Conservation (phyloP, 2,329 filamentous ascomycete species). For the Colletotrichum sansevieriae region DNA sequence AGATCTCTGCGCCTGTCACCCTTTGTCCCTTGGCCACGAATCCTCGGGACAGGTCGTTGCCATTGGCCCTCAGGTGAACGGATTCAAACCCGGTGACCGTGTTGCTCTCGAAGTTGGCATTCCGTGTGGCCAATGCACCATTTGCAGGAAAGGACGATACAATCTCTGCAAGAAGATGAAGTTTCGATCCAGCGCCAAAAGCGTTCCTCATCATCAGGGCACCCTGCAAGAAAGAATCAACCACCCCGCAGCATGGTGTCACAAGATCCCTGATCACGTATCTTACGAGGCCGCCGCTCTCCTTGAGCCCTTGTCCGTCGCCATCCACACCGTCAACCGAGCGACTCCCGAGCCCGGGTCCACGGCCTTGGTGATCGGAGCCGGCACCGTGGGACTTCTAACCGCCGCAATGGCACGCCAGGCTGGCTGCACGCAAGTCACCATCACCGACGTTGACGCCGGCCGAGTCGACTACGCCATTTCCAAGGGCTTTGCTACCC, state of each 20-base stretch:
- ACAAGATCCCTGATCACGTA: conserved; percentile 72
- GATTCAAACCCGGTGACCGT: conserved; percentile 67
- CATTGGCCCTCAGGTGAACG: conserved; percentile 65
- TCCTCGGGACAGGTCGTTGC: conserved; percentile 70
- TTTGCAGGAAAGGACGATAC: conserved; percentile 68
- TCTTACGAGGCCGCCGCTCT: conserved; percentile 72
- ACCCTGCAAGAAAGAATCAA: conserved; percentile 74
- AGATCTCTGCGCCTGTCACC: conserved; percentile 74
- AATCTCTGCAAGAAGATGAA: conserved; percentile 73
- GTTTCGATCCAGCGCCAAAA: conserved; percentile 73
- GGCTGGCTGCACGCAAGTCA: conserved; percentile 70
- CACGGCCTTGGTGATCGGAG: conserved; percentile 73
- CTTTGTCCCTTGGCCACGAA: conserved; percentile 75
- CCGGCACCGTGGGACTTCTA: conserved; percentile 73
- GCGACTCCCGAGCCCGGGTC: conserved; percentile 65
- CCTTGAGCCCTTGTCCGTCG: conserved; percentile 72
- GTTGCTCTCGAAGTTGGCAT: conserved; percentile 71
- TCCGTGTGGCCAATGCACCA: conserved; percentile 64
- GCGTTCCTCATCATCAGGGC: conserved; percentile 73
- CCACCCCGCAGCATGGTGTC: conserved; percentile 72
- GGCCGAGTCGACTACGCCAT: conserved; percentile 72
- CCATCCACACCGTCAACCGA: conserved; percentile 71
- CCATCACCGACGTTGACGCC: conserved; percentile 71
- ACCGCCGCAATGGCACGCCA: conserved; percentile 73
- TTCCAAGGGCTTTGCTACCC: conserved; percentile 70